A percentile compares a stretch with the other conserved stretches of the same genome.
Conservation (phyloP, 352 stramenopile species). For the Phytophthora citricola region DNA sequence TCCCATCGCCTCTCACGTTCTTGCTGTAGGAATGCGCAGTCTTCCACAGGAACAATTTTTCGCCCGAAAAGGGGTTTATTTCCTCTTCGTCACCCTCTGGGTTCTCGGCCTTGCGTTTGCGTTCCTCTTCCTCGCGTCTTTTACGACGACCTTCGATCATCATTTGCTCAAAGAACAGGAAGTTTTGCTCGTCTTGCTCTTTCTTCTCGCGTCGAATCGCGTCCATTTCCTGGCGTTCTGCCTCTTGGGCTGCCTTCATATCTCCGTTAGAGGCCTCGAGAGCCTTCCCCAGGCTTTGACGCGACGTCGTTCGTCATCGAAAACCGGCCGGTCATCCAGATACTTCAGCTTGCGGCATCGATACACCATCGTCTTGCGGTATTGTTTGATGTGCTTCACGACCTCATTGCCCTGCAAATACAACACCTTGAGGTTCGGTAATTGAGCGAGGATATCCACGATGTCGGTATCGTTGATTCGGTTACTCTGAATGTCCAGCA, state of each 20-base stretch:
- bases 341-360: constrained; percentile 83
- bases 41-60: constrained; percentile 68
- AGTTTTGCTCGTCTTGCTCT: constrained; percentile 87
- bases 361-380: constrained; percentile 83
- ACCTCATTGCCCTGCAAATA: constrained; percentile 88
- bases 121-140: constrained; percentile 57
- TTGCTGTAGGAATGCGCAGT: constrained; percentile 66
- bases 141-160: constrained; percentile 77
- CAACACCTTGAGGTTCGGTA: constrained; percentile 85
- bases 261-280: constrained; percentile 70
- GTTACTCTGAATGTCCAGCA: constrained; percentile 88
- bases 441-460: constrained; percentile 69
- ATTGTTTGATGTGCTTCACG: constrained; percentile 90
- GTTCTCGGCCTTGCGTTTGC: constrained; percentile 22
- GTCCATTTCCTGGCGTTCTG: constrained; percentile 88
- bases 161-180: constrained; percentile 89
- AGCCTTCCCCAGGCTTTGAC: constrained; percentile 79
- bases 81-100: constrained; percentile 37
- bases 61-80: constrained; percentile 73
- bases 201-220: constrained; percentile 88
- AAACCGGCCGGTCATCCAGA: constrained; percentile 85
- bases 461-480: constrained; percentile 70
- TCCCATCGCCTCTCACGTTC: constrained; percentile 76
- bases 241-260: constrained; percentile 83
- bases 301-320: constrained; percentile 85